These are phyloP conservation scores for Citrus sp. DNA, from an alignment of 345 rosid genomes.

Conservation along the genomic window DNA sequence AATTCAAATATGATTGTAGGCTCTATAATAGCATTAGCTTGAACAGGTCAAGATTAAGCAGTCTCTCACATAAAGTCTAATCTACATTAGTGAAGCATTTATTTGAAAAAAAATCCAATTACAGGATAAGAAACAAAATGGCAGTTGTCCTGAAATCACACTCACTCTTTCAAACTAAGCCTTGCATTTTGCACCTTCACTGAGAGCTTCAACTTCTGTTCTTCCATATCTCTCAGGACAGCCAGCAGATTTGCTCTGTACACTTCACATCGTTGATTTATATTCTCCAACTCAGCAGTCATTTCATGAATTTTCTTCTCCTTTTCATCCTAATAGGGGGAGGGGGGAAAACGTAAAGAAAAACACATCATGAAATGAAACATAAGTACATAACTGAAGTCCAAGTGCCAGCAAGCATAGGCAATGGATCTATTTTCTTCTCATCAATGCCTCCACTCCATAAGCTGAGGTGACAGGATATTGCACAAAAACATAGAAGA, in stretches of 20 bases:
- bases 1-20: background rate
- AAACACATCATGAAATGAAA: background rate
- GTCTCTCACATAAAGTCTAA: background rate
- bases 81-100: background rate
- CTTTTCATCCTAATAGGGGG: conserved; percentile 52
- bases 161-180: conserved; percentile 72
- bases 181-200: conserved; percentile 84
- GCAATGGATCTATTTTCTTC: background rate
- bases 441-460: background rate
- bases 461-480: background rate
- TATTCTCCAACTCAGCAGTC: conserved; percentile 58
- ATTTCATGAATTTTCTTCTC: conserved; percentile 60
- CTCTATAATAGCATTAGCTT: too few species aligned
- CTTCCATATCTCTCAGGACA: conserved; percentile 83
- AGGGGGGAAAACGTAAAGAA: background rate
- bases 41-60: too few species aligned
- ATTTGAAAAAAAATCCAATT: background rate
- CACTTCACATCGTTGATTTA: conserved; percentile 63
- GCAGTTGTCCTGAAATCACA: background rate
- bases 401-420: background rate
- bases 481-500: background rate
- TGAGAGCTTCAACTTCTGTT: conserved; percentile 72
- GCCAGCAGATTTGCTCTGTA: conserved; percentile 64
- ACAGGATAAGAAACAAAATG: background rate
- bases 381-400: background rate